Evolutionary conservation across 2,329 filamentous ascomycete genomes (phyloP), one percentile per base, ranked within the genome.

Genomic region (Sporothrix euskadiensis): DNA sequence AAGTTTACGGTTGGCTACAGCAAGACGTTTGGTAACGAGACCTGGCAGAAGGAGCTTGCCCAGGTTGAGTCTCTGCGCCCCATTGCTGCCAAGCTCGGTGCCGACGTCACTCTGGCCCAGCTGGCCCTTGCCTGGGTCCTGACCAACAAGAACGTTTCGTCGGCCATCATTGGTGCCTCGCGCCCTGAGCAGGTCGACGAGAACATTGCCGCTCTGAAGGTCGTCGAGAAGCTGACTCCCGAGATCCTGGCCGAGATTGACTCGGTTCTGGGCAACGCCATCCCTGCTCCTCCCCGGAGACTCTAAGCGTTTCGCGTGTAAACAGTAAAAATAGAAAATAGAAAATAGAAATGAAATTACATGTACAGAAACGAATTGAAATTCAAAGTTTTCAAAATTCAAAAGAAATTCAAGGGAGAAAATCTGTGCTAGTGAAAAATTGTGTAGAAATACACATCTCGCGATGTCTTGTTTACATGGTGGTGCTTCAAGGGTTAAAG

Each of bases 1-100:
- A 85, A 86, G 77, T 90, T 90, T 80, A 85, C 86, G 76, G 83
- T 85, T 77, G 16, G 69, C 35, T 47, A 72, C 32, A 63, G 69
- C 69, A 84, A 85, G 77, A 77, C 81, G 81, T 83, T 88, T 71
- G 82, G 87, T 80, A 85, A 88, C 74, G 85, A 87, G 75, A 87
- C 72, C 19, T 76, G 88, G 81, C 70, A 72, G 26, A n/a, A 32
- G 26, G 71, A 74, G 59, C 57, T 71, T 7, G 26, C 26, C 12
- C 66, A 74, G 69, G 65, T 73, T 69, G 39, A 73, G 61, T 66
- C 22, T 14, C 54, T 71, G 35, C 57, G 71, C 70, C 77, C 82
- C 70, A 83, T 91, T 61, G 89, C 90, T 0, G 86, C 91, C 73
- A 85, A 84, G 75, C 80, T 91, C 52, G 88, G 85, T 6, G 84